These are phyloP conservation scores for Blastomyces silverae DNA, from an alignment of 2,329 filamentous ascomycete species.

Conservation along the genomic window DNA sequence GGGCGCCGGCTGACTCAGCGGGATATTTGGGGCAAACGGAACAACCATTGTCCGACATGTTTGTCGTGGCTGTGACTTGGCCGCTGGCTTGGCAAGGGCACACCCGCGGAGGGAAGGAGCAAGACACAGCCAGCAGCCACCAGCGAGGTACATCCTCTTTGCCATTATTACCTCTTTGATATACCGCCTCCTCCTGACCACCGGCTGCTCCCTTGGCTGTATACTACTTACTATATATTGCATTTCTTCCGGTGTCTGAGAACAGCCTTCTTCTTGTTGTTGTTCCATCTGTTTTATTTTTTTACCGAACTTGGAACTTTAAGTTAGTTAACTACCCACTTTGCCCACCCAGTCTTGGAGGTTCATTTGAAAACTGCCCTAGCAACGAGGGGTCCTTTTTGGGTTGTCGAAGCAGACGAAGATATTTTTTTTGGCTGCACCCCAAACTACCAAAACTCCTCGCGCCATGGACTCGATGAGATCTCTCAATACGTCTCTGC, in stretches of 20 bases:
- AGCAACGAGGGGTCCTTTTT: constrained; percentile 9
- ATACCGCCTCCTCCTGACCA: background rate
- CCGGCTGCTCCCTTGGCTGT: background rate
- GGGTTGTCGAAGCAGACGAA: background rate
- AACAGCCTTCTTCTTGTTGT: too few species aligned
- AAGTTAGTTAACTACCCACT: background rate
- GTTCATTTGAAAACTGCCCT: background rate
- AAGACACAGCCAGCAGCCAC: background rate
- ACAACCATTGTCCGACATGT: constrained; percentile 12
- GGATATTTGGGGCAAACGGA: constrained; percentile 18
- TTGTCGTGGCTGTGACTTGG: background rate
- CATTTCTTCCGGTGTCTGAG: background rate
- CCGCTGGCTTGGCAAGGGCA: background rate
- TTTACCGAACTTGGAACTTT: too few species aligned
- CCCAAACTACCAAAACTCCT: background rate
- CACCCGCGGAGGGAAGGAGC: background rate
- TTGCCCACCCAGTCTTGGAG: background rate
- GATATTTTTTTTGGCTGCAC: background rate
- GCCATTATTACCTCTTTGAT: background rate
- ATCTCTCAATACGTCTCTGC: constrained; percentile 56
- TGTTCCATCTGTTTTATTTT: background rate
- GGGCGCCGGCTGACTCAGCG: constrained; percentile 27
- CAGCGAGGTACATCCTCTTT: background rate
- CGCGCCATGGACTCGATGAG: constrained; percentile 57
- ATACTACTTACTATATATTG: background rate